Base-by-base conservation (phyloP, 345 rosid species). In the Populus alba region DNA sequence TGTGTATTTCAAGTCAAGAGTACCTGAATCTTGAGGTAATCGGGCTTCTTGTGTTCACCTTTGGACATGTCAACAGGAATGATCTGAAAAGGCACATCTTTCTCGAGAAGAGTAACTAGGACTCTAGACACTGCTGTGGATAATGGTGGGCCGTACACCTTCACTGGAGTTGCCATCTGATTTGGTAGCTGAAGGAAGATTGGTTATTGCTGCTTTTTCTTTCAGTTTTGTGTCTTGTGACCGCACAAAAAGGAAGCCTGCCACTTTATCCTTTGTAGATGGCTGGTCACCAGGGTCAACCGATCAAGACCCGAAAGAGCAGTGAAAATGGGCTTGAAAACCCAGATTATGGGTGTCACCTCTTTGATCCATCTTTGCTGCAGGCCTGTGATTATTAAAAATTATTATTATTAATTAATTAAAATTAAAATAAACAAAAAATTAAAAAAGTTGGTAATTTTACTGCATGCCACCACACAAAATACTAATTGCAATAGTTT, bases 51-150 rank as follows among this genome's bases (percentile, higher is more conserved):
- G 85, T 90, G 91, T 49, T 90, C 95, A 31, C 93, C 89, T 78
- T 85, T 87, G 68, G 90, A 53, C 88, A 90, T 80, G 85, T 84
- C 77, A 65, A 91, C 25, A 13, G 93, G 83, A 41, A 87, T 45
- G 83, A 91, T 89, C 91, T 90, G 88, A 77, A 88, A 91, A 11
- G 76, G 76, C 18, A 91, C 88, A 78, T 91, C 93, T 80, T 91
- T 91, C 84, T 91, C 95, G 1, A 81, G 41, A 27, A 88, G 90
- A 68, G 93, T 88, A 22, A 86, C 92, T 22, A 91, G 51, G 23
- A 87, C 95, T 74, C 95, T 85, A 12, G 91, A 85, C n/a, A 90
- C 93, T 0, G 93, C 91, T 0, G 95, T 86, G 65, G 92, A 90
- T 45, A 87, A 17, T 2, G 93, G 78, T 5, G 90, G 90, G 7